Evolutionary conservation across 2,329 filamentous ascomycete genomes (phyloP).

Genomic region (Fusarium verticillioides): DNA sequence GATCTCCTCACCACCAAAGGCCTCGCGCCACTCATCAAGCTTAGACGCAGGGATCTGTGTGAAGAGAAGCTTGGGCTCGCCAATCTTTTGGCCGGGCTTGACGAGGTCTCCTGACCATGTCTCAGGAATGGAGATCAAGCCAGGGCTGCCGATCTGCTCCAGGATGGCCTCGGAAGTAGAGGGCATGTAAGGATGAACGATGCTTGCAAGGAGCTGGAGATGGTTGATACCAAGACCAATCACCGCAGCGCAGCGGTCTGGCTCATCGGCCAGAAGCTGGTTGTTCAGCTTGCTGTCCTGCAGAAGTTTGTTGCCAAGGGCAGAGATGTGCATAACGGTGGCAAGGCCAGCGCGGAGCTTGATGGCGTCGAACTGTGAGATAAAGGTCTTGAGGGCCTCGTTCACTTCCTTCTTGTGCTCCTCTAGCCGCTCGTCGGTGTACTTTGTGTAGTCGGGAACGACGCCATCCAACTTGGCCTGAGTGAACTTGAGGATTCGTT

Average conservation of each 20-base stretch:
- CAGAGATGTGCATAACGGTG: constrained; percentile 74
- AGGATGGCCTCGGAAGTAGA: constrained; percentile 80
- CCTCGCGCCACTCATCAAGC: constrained; percentile 83
- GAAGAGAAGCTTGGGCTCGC: constrained; percentile 83
- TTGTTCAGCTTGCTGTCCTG: constrained; percentile 66
- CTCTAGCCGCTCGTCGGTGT: constrained; percentile 65
- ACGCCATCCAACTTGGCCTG: constrained; percentile 78
- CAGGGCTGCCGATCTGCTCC: constrained; percentile 73
- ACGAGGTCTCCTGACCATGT: constrained; percentile 72
- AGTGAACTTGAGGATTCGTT: constrained; percentile 79
- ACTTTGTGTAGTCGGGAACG: constrained; percentile 70
- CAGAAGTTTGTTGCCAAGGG: constrained; percentile 61
- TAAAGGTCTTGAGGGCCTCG: constrained; percentile 72
- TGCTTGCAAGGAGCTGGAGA: constrained; percentile 80
- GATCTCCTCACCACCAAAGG: constrained; percentile 73
- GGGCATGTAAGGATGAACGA: constrained; percentile 88
- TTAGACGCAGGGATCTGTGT: constrained; percentile 84
- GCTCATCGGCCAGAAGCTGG: constrained; percentile 64
- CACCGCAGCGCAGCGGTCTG: constrained; percentile 65
- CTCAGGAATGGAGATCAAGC: constrained; percentile 68
- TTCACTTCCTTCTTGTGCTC: constrained; percentile 72
- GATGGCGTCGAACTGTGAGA: constrained; percentile 74
- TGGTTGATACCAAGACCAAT: constrained; percentile 86
- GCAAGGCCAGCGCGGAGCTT: constrained; percentile 75
- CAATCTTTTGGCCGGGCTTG: constrained; percentile 81